Conservation (phyloP, 1,284 basidiomycete genomes). For the Porodaedalea pini region DNA sequence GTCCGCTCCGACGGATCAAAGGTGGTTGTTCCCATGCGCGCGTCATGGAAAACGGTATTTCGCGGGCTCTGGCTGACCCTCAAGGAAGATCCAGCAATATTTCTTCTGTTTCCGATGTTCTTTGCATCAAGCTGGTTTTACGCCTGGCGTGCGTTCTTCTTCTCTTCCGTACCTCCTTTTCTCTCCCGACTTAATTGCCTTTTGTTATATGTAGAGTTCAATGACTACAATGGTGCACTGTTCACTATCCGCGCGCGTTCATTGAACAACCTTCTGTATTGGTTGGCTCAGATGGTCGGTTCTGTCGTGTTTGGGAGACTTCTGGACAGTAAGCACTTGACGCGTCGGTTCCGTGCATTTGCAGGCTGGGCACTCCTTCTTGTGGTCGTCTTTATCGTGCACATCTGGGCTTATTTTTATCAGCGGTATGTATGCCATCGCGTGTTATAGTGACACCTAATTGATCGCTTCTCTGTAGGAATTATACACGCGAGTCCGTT, state of each 20-base stretch:
- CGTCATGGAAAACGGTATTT: slow-evolving; percentile 37
- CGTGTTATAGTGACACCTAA: neutral
- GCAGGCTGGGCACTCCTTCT: slow-evolving; percentile 57
- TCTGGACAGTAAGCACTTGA: slow-evolving; percentile 25
- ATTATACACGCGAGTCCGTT: slow-evolving; percentile 53
- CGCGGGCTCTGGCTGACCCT: slow-evolving; percentile 34
- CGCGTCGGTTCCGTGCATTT: slow-evolving; percentile 62
- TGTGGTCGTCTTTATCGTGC: slow-evolving; percentile 57
- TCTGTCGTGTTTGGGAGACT: slow-evolving; percentile 36
- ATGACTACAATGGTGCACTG: slow-evolving; percentile 38
- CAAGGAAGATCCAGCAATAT: slow-evolving; percentile 33
- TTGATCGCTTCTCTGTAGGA: slow-evolving; percentile 32
- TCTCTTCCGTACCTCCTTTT: neutral
- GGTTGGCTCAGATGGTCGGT: slow-evolving; percentile 38
- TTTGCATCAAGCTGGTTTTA: slow-evolving; percentile 38
- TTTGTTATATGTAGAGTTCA: slow-evolving; percentile 28
- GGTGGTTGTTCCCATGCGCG: slow-evolving; percentile 29
- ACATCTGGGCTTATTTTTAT: slow-evolving; percentile 68
- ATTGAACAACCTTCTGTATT: slow-evolving; percentile 38
- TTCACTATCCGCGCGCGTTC: slow-evolving; percentile 39
- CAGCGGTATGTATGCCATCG: slow-evolving; percentile 47
- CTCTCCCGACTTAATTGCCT: neutral
- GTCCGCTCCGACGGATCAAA: slow-evolving; percentile 36
- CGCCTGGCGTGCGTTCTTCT: slow-evolving; percentile 30
- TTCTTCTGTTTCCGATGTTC: slow-evolving; percentile 40